Conservation (phyloP, 176 grass and related monocot genomes). For the Thalia dealbata region DNA sequence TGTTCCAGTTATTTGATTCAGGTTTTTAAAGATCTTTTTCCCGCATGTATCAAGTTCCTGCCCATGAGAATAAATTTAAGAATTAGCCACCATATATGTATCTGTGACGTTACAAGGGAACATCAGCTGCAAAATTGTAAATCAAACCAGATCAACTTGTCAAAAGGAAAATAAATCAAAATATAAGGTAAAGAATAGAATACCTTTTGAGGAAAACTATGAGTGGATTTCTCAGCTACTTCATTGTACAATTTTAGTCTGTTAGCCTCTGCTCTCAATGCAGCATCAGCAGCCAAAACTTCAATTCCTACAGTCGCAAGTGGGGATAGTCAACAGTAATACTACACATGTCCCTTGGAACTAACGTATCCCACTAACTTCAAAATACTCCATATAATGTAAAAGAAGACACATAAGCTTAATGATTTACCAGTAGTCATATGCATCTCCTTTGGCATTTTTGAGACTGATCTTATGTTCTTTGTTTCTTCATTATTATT, state of each 20-base stretch:
- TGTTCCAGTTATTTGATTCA: conserved; percentile 11
- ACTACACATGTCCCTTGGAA: neutral
- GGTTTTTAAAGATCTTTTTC: conserved; percentile 11
- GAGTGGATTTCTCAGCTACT: conserved; percentile 40
- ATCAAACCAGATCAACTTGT: neutral
- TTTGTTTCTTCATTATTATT: neutral
- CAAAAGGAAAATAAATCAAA: neutral
- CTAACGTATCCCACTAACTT: neutral
- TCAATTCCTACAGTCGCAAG: conserved; percentile 44
- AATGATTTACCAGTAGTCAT: neutral
- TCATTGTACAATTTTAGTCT: conserved; percentile 49
- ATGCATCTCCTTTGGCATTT: neutral
- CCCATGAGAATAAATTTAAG: conserved; percentile 8
- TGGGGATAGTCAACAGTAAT: conserved; percentile 6
- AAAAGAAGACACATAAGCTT: no score
- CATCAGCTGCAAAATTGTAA: neutral
- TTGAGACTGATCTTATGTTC: neutral
- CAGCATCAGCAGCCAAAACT: conserved; percentile 58
- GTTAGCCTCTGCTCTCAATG: conserved; percentile 53
- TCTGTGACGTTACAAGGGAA: neutral
- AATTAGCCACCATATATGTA: neutral
- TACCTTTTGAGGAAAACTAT: conserved; percentile 51
- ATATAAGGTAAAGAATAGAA: neutral
- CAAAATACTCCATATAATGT: neutral
- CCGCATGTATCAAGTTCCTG: conserved; percentile 21